These are phyloP conservation scores for Aspergillus fijiensis DNA, from an alignment of 2,329 filamentous ascomycete genomes.

Conservation along the genomic window DNA sequence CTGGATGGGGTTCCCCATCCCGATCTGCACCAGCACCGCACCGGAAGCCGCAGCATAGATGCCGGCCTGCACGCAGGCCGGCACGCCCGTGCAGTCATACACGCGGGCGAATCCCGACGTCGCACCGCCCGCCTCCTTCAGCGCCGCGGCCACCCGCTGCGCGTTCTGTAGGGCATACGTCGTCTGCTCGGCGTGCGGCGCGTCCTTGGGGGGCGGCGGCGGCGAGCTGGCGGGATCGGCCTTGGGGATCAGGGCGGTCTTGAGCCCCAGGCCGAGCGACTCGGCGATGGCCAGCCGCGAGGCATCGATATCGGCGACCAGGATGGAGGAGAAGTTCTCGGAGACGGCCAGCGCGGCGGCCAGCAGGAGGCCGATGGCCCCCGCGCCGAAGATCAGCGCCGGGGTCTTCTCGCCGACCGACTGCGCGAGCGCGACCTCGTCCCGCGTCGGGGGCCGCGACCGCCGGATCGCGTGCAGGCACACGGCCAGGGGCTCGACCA, in stretches of 20 bases:
- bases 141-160: slow-evolving; percentile 33
- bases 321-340: slow-evolving; percentile 54
- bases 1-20: slow-evolving; percentile 58
- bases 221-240: slow-evolving; percentile 30
- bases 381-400: slow-evolving; percentile 61
- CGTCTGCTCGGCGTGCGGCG: slow-evolving; percentile 34
- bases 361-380: slow-evolving; percentile 60
- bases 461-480: slow-evolving; percentile 60
- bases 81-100: slow-evolving; percentile 49
- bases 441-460: slow-evolving; percentile 48
- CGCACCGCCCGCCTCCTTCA: slow-evolving; percentile 30
- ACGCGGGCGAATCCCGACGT: slow-evolving; percentile 43
- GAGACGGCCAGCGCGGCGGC: slow-evolving; percentile 58
- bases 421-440: slow-evolving; percentile 40
- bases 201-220: slow-evolving; percentile 33
- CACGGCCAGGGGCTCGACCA: slow-evolving; percentile 61
- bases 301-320: slow-evolving; percentile 62
- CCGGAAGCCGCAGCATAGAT: slow-evolving; percentile 50
- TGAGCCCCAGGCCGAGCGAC: slow-evolving; percentile 36
- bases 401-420: slow-evolving; percentile 44
- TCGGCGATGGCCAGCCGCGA: slow-evolving; percentile 57
- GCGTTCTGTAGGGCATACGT: slow-evolving; percentile 37
- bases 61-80: slow-evolving; percentile 46
- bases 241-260: slow-evolving; percentile 40
- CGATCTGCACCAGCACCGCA: slow-evolving; percentile 55